Percentiles rank a stretch among this genome's conserved stretches.
phyloP scores from a whole-genome alignment of 371 early-diverging fungal genomes.

The Actinomortierella wolfii region DNA sequence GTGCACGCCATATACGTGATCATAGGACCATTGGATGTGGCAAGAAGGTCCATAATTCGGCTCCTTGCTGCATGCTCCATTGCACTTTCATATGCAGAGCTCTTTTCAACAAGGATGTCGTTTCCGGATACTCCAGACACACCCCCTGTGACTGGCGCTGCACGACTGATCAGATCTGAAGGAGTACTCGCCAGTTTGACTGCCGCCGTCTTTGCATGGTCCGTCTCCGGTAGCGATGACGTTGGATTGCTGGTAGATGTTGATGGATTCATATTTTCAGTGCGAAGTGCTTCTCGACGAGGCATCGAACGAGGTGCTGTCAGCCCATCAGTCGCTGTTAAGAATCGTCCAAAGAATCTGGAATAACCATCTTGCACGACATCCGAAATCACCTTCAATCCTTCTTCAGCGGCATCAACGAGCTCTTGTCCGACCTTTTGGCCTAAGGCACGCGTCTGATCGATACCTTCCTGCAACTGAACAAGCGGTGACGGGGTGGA shows the following conservation, averaged over 20 bases:
- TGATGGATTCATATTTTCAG: not conserved
- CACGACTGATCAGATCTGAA: constrained; percentile 22
- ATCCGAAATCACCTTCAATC: constrained; percentile 38
- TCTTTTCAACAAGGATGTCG: constrained; percentile 1
- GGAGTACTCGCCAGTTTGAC: constrained; percentile 11
- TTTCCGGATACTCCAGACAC: constrained; percentile 1
- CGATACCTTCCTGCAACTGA: constrained; percentile 31
- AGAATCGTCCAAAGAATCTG: constrained; percentile 28
- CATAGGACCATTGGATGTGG: constrained; percentile 17
- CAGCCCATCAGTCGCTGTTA: constrained; percentile 12
- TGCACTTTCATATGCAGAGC: constrained; percentile 14
- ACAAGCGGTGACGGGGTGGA: constrained; percentile 6
- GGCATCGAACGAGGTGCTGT: not conserved
- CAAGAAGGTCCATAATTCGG: constrained; percentile 17
- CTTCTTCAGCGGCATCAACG: constrained; percentile 32
- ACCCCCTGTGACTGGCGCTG: constrained; percentile 13
- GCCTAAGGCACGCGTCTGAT: constrained; percentile 30
- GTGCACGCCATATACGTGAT: constrained; percentile 37
- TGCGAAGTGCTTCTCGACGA: not conserved
- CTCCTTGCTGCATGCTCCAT: constrained; percentile 20
- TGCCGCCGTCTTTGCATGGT: not conserved
- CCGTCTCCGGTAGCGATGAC: constrained; percentile 8
- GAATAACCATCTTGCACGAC: constrained; percentile 45
- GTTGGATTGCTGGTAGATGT: constrained; percentile 3
- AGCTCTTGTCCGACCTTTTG: constrained; percentile 40